phyloP scores from a whole-genome alignment of 2,329 filamentous ascomycete species.

The Aspergillus sp. region DNA sequence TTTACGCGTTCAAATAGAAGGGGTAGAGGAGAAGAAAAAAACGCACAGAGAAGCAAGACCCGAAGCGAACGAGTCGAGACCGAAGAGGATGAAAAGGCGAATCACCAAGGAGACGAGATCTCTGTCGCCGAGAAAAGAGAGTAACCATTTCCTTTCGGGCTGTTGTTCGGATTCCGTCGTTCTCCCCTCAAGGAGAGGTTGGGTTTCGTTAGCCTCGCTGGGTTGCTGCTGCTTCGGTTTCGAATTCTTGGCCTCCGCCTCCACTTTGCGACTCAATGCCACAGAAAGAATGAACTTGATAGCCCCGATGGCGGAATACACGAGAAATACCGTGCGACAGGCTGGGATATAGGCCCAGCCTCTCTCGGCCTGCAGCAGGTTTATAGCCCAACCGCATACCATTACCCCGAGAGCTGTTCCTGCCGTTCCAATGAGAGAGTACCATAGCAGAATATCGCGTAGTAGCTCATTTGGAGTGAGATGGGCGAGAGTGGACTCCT shows the following conservation, averaged over 20 bases:
- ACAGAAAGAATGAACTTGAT: slow-evolving; percentile 58
- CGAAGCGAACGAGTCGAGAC: slow-evolving; percentile 67
- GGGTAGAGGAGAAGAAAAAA: slow-evolving; percentile 19
- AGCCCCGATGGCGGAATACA: slow-evolving; percentile 58
- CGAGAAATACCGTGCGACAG: slow-evolving; percentile 58
- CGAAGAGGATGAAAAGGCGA: slow-evolving; percentile 65
- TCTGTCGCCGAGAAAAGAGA: slow-evolving; percentile 57
- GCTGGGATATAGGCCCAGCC: slow-evolving; percentile 49
- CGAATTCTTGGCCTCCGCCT: slow-evolving; percentile 36
- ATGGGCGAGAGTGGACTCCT: slow-evolving; percentile 64
- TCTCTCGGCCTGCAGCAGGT: slow-evolving; percentile 46
- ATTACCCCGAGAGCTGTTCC: slow-evolving; percentile 63
- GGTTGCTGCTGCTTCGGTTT: slow-evolving; percentile 17
- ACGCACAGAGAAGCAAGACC: slow-evolving; percentile 66
- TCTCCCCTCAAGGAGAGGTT: slow-evolving; percentile 31
- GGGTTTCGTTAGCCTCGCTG: slow-evolving; percentile 33
- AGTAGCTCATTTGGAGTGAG: slow-evolving; percentile 56
- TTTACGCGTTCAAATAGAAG: slow-evolving; percentile 21
- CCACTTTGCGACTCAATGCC: slow-evolving; percentile 50
- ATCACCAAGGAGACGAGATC: slow-evolving; percentile 39
- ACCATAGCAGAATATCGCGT: slow-evolving; percentile 67
- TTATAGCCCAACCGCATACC: slow-evolving; percentile 60
- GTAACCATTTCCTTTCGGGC: slow-evolving; percentile 38
- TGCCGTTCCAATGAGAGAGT: slow-evolving; percentile 54
- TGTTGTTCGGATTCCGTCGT: slow-evolving; percentile 11